Evolutionary conservation across 208 protist genomes (phyloP).

Genomic region (Crithidia brevicula): DNA sequence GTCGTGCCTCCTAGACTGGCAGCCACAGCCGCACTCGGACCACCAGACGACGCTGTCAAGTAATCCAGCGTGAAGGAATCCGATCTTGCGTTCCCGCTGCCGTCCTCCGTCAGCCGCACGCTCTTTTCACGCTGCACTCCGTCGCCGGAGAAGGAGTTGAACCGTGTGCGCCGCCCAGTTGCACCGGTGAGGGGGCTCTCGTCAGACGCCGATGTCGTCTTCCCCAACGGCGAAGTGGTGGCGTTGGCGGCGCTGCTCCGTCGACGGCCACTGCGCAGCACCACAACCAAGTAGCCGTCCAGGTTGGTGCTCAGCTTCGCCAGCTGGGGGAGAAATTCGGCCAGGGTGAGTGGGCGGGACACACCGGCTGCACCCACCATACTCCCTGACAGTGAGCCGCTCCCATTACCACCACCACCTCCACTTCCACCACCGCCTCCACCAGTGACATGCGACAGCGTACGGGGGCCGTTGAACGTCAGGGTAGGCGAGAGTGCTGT

Average conservation of each 20-base stretch:
- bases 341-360: conserved; percentile 10
- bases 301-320: conserved; percentile 30
- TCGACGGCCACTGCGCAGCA: conserved; percentile 19
- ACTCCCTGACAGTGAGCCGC: no score
- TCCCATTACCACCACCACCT: no score
- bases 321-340: conserved; percentile 29
- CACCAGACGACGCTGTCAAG: no score
- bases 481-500: neutral
- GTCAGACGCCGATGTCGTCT: neutral
- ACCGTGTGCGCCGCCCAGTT: no score
- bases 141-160: no score
- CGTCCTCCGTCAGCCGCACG: neutral
- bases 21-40: no score
- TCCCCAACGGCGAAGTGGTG: neutral
- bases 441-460: no score
- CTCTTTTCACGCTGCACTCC: neutral
- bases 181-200: neutral
- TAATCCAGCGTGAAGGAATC: no score
- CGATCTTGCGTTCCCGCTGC: no score
- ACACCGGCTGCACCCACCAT: conserved; percentile 3
- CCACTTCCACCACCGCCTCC: no score
- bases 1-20: no score
- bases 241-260: neutral
- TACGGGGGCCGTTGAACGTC: neutral
- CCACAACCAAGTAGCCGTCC: conserved; percentile 36